A percentile compares a stretch with the other conserved stretches of the same genome.
Conservation (phyloP, 1,284 basidiomycete species). For the Coniophora puteana region DNA sequence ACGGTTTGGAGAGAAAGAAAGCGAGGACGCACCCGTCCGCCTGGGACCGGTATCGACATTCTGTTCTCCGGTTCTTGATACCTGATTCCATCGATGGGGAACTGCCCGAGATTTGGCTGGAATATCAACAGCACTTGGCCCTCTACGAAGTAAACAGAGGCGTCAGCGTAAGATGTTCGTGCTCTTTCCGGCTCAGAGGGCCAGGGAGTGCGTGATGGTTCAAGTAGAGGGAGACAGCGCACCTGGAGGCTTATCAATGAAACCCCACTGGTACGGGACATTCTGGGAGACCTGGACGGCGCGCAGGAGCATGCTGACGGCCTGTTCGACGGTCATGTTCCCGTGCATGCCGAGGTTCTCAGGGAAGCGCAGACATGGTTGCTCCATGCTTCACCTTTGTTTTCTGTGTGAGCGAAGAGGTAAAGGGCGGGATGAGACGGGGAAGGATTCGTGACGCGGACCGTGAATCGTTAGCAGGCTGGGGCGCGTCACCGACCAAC, state of each 20-base stretch:
- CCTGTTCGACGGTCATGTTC: slow-evolving; percentile 53
- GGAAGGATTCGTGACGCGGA: too few relatives aligned
- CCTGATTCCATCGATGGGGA: slow-evolving; percentile 69
- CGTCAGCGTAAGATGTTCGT: neutral
- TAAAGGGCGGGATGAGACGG: too few relatives aligned
- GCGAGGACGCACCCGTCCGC: slow-evolving; percentile 42
- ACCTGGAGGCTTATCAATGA: slow-evolving; percentile 73
- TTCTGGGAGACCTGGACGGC: slow-evolving; percentile 50
- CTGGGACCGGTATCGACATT: slow-evolving; percentile 44
- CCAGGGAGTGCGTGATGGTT: neutral
- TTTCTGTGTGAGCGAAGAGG: too few relatives aligned
- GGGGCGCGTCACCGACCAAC: too few relatives aligned
- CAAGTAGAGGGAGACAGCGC: too few relatives aligned
- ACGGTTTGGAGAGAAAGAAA: neutral
- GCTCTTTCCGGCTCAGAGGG: neutral
- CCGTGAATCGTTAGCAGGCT: too few relatives aligned
- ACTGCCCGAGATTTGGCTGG: slow-evolving; percentile 47
- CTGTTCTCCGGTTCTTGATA: slow-evolving; percentile 68
- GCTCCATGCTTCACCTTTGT: too few relatives aligned
- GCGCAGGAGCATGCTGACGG: slow-evolving; percentile 55
- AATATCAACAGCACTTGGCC: slow-evolving; percentile 62
- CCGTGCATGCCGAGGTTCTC: slow-evolving; percentile 55
- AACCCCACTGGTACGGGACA: slow-evolving; percentile 64
- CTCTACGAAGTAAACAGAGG: slow-evolving; percentile 36
- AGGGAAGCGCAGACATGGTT: slow-evolving; percentile 65